Base-by-base conservation (phyloP, 768 basidiomycete genomes). In the Lyophyllum atratum region DNA sequence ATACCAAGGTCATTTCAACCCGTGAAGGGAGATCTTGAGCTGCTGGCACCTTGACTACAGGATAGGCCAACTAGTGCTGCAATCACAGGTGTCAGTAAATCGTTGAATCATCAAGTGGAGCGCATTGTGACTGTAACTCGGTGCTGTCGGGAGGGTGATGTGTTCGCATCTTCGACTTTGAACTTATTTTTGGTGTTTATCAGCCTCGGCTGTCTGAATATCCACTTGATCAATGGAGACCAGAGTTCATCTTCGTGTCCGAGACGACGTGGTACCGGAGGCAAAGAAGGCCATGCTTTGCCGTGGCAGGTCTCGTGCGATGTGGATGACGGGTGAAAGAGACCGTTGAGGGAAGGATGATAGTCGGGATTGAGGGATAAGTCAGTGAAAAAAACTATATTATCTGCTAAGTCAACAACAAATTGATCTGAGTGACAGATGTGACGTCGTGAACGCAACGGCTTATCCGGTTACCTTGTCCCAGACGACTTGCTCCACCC, bases 341-440 rank as follows among this genome's bases (percentile, higher is more conserved):
- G 43, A 44, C 43, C 25, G 45, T 37, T 5, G 34, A 4, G 3
- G 34, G 4, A 4, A 5, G 34, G 3, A 3, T 4, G 8, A 37
- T 37, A 14, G 11, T 37, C 14, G 28, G 24, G 17, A 12, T 25
- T 19, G 25, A 15, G 7, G 24, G 46, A 17, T 46, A 46, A 46
- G 45, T 28, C 45, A 17, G 22, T 25, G 3, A 6, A 24, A 44
- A 40, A n/a, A n/a, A 19, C n/a, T 40, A n/a, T n/a, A n/a, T n/a
- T n/a, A n/a, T n/a, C n/a, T 45, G 33, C 49, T 37, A 50, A 50
- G 49, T 48, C 46, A 57, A 5, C 42, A 52, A 37, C 37, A 43
- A n/a, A 48, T 40, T 40, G 39, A 40, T 40, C n/a, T n/a, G 17
- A 51, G 56, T 59, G 58, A 59, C 53, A 54, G 22, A 34, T 57